These are phyloP conservation scores for Cucumis cinereus DNA, from an alignment of 306 rosid genomes.

Conservation along the genomic window DNA sequence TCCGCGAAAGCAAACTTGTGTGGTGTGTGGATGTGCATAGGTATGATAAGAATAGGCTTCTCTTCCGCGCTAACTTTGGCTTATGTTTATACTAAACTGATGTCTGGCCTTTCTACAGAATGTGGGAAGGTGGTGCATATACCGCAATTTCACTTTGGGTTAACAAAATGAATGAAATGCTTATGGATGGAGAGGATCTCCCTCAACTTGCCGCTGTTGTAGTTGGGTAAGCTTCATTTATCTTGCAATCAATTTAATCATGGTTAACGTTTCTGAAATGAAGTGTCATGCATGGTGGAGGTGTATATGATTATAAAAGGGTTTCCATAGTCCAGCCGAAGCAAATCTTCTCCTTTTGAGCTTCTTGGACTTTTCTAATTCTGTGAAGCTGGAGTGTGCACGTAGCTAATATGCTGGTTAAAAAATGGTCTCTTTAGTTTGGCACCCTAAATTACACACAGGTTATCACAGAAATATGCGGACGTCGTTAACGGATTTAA, in stretches of 20 bases:
- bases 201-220: constrained; percentile 82
- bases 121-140: constrained; percentile 91
- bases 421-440: background rate
- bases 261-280: constrained; percentile 4
- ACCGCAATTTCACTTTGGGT: constrained; percentile 84
- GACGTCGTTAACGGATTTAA: background rate
- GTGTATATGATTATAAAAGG: background rate
- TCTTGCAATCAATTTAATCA: constrained; percentile 1
- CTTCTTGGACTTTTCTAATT: background rate
- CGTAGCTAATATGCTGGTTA: background rate
- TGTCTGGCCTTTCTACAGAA: constrained; percentile 36
- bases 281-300: background rate
- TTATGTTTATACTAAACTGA: background rate
- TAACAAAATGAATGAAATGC: constrained; percentile 62
- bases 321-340: background rate
- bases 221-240: constrained; percentile 55
- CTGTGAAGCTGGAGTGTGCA: background rate
- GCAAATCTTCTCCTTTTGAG: background rate
- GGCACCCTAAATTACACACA: background rate
- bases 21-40: constrained; percentile 91
- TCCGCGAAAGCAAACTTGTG: constrained; percentile 60
- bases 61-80: constrained; percentile 3
- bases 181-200: constrained; percentile 45
- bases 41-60: constrained; percentile 22
- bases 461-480: background rate